Conservation (phyloP, 75 land plant genomes). For the Sequoia sempervirens region DNA sequence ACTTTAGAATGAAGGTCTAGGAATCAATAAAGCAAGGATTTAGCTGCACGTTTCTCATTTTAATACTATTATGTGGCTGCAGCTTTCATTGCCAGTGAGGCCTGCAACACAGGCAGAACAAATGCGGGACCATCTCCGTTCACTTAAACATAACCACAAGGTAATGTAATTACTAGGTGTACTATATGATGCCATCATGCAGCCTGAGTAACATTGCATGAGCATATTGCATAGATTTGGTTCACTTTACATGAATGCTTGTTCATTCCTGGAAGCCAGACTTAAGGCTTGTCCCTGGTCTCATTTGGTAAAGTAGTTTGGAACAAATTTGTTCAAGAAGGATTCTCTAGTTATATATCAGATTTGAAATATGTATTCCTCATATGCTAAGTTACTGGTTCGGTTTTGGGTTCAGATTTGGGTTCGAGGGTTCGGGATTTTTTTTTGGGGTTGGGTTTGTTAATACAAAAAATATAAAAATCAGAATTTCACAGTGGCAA, state of each 20-base stretch:
- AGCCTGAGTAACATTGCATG: too few species aligned
- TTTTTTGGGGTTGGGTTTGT: too few species aligned
- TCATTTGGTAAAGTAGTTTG: not conserved
- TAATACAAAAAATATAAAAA: too few species aligned
- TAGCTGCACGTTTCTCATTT: not conserved
- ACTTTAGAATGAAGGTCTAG: not conserved
- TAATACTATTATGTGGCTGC: slow-evolving; percentile 8
- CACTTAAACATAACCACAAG: slow-evolving; percentile 81
- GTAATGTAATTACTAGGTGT: slow-evolving; percentile 18
- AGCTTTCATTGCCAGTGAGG: slow-evolving; percentile 60
- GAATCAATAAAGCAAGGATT: not conserved
- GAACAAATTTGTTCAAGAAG: not conserved
- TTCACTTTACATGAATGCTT: not conserved
- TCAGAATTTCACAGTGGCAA: too few species aligned
- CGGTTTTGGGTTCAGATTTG: too few species aligned
- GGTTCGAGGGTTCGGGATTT: too few species aligned
- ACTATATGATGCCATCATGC: not conserved
- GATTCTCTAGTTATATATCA: not conserved
- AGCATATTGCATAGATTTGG: too few species aligned
- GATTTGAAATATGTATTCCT: not conserved
- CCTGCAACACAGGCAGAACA: slow-evolving; percentile 82
- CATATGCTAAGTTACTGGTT: too few species aligned
- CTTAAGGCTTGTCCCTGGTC: not conserved
- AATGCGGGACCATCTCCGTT: slow-evolving; percentile 81
- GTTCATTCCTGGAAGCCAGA: not conserved